Conservation (phyloP, 1,284 basidiomycete species). For the Uromyces viciae-fabae region DNA sequence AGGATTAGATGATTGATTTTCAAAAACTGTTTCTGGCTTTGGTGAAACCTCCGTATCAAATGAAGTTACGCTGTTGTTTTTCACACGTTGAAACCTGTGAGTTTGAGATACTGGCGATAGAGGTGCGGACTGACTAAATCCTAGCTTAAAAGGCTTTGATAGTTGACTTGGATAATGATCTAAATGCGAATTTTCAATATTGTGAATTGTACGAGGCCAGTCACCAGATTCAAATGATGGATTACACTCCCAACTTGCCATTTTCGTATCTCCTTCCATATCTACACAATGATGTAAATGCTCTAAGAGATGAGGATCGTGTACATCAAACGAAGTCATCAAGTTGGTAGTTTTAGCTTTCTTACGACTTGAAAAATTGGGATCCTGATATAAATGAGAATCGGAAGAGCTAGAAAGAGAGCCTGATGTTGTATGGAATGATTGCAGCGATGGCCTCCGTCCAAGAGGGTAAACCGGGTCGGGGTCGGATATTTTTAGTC, state of each 20-base stretch:
- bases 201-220: neutral
- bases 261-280: neutral
- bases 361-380: neutral
- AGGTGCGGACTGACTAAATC: too few species aligned
- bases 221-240: neutral
- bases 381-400: slow-evolving; percentile 11
- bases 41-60: too few species aligned
- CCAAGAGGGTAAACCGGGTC: neutral
- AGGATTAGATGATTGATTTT: too few species aligned
- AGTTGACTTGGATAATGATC: neutral
- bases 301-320: neutral
- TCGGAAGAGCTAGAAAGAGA: slow-evolving; percentile 11
- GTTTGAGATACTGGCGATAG: too few species aligned
- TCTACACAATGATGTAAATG: neutral
- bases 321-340: neutral
- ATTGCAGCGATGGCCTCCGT: neutral
- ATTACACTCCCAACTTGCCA: slow-evolving; percentile 4
- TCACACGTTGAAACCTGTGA: too few species aligned
- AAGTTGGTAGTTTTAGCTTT: slow-evolving; percentile 6
- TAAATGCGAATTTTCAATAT: neutral
- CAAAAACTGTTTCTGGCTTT: too few species aligned
- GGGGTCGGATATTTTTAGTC: slow-evolving; percentile 19
- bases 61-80: too few species aligned
- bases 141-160: too few species aligned
- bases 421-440: slow-evolving; percentile 19